These are phyloP conservation scores for Cytauxzoon felis DNA, from an alignment of 169 alveolate genomes.

Conservation along the genomic window DNA sequence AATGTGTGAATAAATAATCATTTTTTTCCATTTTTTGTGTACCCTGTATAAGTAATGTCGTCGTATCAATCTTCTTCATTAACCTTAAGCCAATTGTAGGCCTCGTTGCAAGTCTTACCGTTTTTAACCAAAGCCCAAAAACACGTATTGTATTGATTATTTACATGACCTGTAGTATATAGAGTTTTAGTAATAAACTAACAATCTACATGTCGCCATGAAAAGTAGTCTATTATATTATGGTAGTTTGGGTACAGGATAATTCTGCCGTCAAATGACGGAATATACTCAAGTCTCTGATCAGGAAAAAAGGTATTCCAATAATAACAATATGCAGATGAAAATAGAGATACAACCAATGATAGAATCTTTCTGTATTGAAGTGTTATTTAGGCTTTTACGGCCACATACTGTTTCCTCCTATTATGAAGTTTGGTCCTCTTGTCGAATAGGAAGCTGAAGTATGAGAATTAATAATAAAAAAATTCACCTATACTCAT, in stretches of 20 bases:
- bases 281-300: slow-evolving; percentile 74
- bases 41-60: slow-evolving; percentile 56
- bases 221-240: slow-evolving; percentile 83
- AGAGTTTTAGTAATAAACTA: neutral
- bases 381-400: slow-evolving; percentile 62
- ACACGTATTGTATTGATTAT: slow-evolving; percentile 91
- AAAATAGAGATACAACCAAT: slow-evolving; percentile 84
- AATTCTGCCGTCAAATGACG: slow-evolving; percentile 92
- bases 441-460: slow-evolving; percentile 59
- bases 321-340: slow-evolving; percentile 84
- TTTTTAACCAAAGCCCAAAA: slow-evolving; percentile 91
- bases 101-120: slow-evolving; percentile 79
- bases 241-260: slow-evolving; percentile 87
- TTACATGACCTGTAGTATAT: slow-evolving; percentile 81
- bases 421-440: slow-evolving; percentile 61
- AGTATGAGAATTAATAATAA: neutral
- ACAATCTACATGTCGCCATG: slow-evolving; percentile 91
- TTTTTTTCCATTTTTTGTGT: slow-evolving; percentile 85
- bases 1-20: slow-evolving; percentile 82
- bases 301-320: slow-evolving; percentile 80
- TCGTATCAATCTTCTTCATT: neutral
- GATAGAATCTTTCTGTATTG: slow-evolving; percentile 82
- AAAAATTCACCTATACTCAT: slow-evolving; percentile 79
- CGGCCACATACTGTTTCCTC: slow-evolving; percentile 56
- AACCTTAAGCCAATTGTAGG: slow-evolving; percentile 77